phyloP scores from a whole-genome alignment of 164 flowering plant genomes.

The Nymphaea colorata region DNA sequence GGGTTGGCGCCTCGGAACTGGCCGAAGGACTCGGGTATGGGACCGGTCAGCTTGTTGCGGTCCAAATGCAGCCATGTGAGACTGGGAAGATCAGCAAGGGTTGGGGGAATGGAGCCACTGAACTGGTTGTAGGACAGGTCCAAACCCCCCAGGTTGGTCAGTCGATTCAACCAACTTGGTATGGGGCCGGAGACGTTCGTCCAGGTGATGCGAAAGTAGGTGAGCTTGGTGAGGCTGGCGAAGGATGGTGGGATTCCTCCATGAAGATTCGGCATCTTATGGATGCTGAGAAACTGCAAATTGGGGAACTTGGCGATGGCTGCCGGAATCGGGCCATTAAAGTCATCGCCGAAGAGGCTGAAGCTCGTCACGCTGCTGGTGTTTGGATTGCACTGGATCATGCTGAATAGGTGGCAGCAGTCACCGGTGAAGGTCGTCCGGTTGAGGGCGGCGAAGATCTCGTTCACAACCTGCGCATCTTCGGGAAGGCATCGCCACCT shows the following conservation, averaged over 20 bases:
- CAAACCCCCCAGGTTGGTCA: neutral
- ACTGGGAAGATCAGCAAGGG: neutral
- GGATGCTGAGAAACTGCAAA: neutral
- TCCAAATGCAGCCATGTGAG: neutral
- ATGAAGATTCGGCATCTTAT: neutral
- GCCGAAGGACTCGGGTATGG: neutral
- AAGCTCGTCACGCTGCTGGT: neutral
- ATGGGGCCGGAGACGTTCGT: neutral
- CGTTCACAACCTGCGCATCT: neutral
- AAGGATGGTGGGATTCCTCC: constrained; percentile 1
- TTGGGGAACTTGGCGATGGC: neutral
- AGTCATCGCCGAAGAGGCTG: neutral
- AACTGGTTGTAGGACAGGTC: constrained; percentile 1
- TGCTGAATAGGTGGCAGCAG: neutral
- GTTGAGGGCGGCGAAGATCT: neutral
- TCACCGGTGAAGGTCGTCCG: neutral
- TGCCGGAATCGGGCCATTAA: neutral
- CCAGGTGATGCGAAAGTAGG: neutral
- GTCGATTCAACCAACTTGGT: neutral
- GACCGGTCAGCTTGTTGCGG: neutral
- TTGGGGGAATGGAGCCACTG: neutral
- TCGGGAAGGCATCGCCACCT: neutral
- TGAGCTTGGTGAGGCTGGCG: neutral
- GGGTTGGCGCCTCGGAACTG: neutral
- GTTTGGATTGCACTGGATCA: neutral